Evolutionary conservation across 1,139 yeast species (phyloP).

Genomic region (Yamadazyma taylorii): DNA sequence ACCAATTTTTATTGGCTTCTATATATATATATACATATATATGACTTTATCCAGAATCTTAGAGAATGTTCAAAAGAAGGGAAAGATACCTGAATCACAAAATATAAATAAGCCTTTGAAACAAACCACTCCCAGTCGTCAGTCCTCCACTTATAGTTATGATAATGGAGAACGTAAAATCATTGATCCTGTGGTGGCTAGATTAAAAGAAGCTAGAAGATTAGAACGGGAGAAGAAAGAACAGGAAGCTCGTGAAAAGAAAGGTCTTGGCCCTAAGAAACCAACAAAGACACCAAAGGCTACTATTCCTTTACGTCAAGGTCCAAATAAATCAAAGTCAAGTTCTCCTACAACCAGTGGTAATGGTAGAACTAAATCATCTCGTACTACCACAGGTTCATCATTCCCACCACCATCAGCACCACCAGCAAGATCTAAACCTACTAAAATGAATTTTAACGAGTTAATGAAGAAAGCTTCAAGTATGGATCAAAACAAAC

Average conservation of each 20-base stretch:
- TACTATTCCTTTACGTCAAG: conserved; percentile 15
- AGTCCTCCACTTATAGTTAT: conserved; percentile 13
- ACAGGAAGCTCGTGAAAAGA: conserved; percentile 29
- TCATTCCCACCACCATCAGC: conserved; percentile 8
- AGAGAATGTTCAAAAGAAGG: conserved; percentile 33
- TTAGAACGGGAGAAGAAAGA: conserved; percentile 52
- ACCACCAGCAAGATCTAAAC: conserved; percentile 10
- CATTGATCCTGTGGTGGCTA: conserved; percentile 56
- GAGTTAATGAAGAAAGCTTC: conserved; percentile 74
- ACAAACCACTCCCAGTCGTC: neutral
- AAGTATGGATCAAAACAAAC: conserved; percentile 45
- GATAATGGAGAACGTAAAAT: conserved; percentile 15
- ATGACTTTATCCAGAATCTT: conserved; percentile 29
- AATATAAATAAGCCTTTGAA: neutral
- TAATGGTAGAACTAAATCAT: conserved; percentile 7
- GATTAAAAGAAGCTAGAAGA: conserved; percentile 64
- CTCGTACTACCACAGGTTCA: too few relatives aligned
- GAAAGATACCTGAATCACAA: conserved; percentile 16
- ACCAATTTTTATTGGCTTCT: too few relatives aligned
- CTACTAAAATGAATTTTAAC: conserved; percentile 58
- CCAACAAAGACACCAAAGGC: conserved; percentile 14
- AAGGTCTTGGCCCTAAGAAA: conserved; percentile 31
- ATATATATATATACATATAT: neutral
- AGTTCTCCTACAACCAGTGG: neutral
- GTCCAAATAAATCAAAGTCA: conserved; percentile 6